Evolutionary conservation across 768 basidiomycete genomes (phyloP), one percentile per base, ranked within the genome.

Genomic region (Lactifluus subvellereus): DNA sequence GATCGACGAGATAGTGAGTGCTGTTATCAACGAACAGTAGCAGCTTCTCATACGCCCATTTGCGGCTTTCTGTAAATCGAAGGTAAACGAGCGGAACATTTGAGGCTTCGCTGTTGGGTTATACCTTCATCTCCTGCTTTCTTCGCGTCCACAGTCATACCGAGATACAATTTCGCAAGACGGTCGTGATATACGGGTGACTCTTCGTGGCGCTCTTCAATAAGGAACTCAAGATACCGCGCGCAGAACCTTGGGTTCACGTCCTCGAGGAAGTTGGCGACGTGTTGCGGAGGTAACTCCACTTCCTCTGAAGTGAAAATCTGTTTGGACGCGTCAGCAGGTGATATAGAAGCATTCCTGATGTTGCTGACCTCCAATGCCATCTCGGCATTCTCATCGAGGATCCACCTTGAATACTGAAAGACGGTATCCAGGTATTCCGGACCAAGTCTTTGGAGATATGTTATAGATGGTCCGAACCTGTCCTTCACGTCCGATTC

Each of bases 221-320:
- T 88, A 50, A 97, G 78, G 68, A 86, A 91, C 72, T 97, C 95
- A 8, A 98, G 79, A 73, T 91, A 98, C 9, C 84, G 82, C 2
- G 83, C 78, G 68, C 89, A 92, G 18, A 92, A 73, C n/a, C 78
- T 75, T 3, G 79, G 83, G 66, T 88, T 83, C 38, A 94, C 78
- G 33, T 76, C 77, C 65, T 93, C 88, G 27, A 99, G 81, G 72
- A 87, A 94, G 61, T 86, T 81, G 11, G 87, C 85, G 4, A 97
- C 92, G 0, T 79, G 79, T 37, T 81, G 78, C 2, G 86, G 83
- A 22, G 97, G 94, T 18, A 98, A 80, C 62, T 96, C 94, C 7
- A 89, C 89, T 61, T 98, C 94, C 70, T 98, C 96, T 0, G 95
- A 94, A 2, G 88, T 93, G 71, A 98, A 99, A 47, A 99, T 92